Conservation (phyloP, 2,329 filamentous ascomycete species). For the Cladosporium sphaerospermum region DNA sequence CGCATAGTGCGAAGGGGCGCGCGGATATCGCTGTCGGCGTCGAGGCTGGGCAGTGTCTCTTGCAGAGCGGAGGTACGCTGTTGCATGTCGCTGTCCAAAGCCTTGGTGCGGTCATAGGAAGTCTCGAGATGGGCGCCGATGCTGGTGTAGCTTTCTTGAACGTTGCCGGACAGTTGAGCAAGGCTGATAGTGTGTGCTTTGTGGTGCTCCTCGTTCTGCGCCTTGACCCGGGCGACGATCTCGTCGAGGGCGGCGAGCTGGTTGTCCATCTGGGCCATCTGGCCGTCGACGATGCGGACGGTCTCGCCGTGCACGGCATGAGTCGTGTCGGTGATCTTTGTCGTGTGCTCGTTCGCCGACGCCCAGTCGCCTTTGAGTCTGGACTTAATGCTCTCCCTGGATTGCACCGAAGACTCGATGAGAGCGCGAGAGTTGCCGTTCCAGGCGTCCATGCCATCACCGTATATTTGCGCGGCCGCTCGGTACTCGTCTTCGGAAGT, state of each 20-base stretch:
- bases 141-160: conserved; percentile 66
- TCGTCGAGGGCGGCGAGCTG: conserved; percentile 88
- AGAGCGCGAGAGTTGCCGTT: conserved; percentile 61
- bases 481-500: conserved; percentile 48
- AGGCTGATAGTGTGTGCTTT: conserved; percentile 62
- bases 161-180: conserved; percentile 57
- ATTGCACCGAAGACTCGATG: conserved; percentile 63
- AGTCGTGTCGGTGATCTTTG: conserved; percentile 75
- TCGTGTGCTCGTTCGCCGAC: conserved; percentile 70
- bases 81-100: conserved; percentile 63
- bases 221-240: conserved; percentile 75
- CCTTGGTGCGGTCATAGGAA: conserved; percentile 61
- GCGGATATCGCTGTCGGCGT: conserved; percentile 50
- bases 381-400: conserved; percentile 69
- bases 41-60: conserved; percentile 56
- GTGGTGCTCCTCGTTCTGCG: conserved; percentile 74
- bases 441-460: conserved; percentile 69
- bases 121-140: conserved; percentile 65
- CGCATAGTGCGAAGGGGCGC: conserved; percentile 67
- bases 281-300: conserved; percentile 79
- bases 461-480: conserved; percentile 57
- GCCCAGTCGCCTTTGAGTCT: conserved; percentile 84
- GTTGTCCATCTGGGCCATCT: conserved; percentile 77
- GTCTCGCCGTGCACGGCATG: conserved; percentile 87
- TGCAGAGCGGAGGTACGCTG: conserved; percentile 49